Percentiles rank a stretch among this genome's conserved stretches.
Evolutionary conservation across 2,329 filamentous ascomycete genomes (phyloP).

Genomic region (Aureobasidium vineae): DNA sequence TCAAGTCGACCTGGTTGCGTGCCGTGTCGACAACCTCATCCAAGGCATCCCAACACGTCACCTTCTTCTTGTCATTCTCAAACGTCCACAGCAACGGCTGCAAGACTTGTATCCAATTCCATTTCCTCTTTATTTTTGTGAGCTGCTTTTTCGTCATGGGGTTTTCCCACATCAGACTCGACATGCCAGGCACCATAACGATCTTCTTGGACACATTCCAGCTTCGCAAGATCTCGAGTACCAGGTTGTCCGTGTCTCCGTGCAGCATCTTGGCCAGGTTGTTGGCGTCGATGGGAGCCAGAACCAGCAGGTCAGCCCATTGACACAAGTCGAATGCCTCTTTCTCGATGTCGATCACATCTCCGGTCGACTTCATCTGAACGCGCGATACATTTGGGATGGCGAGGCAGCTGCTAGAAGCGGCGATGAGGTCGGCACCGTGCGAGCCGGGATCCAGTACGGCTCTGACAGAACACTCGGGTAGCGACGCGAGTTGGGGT

Average conservation of each 20-base stretch:
- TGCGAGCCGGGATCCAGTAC: constrained; percentile 38
- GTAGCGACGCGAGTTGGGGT: constrained; percentile 35
- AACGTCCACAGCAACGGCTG: constrained; percentile 81
- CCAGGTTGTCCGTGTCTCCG: constrained; percentile 75
- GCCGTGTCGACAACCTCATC: constrained; percentile 71
- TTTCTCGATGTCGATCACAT: constrained; percentile 38
- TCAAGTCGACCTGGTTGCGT: constrained; percentile 72
- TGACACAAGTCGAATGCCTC: constrained; percentile 67
- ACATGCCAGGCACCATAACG: constrained; percentile 85
- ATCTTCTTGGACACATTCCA: constrained; percentile 88
- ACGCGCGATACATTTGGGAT: constrained; percentile 35
- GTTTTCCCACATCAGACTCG: constrained; percentile 83
- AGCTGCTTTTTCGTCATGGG: constrained; percentile 86
- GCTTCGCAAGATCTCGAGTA: constrained; percentile 76
- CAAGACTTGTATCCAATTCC: constrained; percentile 82
- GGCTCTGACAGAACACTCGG: constrained; percentile 39
- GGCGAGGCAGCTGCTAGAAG: constrained; percentile 37
- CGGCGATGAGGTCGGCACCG: constrained; percentile 37
- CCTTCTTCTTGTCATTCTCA: constrained; percentile 54
- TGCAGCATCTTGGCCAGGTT: constrained; percentile 83
- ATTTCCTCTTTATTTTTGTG: constrained; percentile 76
- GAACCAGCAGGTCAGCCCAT: constrained; percentile 84
- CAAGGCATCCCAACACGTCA: constrained; percentile 57
- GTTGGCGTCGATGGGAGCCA: constrained; percentile 82
- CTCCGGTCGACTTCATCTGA: constrained; percentile 29